Conservation (phyloP, 139 green algal genomes). For the Eudorina sp. region DNA sequence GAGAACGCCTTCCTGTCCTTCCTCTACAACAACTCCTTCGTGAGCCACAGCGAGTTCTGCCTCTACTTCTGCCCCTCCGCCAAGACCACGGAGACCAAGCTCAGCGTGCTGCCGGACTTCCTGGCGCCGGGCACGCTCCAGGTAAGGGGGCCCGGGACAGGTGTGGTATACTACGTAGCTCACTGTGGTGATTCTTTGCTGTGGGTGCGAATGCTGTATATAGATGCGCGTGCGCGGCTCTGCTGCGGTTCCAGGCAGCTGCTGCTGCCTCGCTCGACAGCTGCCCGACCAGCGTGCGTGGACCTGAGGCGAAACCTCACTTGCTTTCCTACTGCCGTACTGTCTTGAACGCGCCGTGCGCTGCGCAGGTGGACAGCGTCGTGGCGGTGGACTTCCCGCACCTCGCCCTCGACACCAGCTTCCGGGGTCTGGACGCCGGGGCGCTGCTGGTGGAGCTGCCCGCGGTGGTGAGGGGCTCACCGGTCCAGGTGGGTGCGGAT, state of each 20-base stretch:
- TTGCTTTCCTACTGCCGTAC: no score
- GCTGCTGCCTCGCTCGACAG: no score
- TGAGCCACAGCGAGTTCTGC: not conserved
- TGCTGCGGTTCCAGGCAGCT: no score
- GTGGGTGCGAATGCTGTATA: no score
- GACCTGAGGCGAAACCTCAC: no score
- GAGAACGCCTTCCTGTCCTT: not conserved
- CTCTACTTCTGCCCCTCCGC: not conserved
- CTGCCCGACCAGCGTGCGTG: no score
- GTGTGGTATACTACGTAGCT: no score
- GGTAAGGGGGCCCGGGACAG: no score
- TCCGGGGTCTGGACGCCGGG: no score
- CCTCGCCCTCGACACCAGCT: not conserved
- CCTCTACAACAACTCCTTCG: conserved; percentile 1
- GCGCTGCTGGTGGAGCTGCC: not conserved
- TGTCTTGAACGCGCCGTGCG: no score
- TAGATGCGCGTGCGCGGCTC: no score
- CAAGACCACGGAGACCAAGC: not conserved
- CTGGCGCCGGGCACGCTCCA: not conserved
- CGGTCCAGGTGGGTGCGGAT: not conserved
- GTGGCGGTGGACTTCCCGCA: not conserved
- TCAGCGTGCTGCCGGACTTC: not conserved
- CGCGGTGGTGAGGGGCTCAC: not conserved
- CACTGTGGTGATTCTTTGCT: no score
- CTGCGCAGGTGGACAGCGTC: not conserved